These are phyloP conservation scores for Cymbopogon citratus DNA, from an alignment of 176 grass and related monocot genomes.

Conservation along the genomic window DNA sequence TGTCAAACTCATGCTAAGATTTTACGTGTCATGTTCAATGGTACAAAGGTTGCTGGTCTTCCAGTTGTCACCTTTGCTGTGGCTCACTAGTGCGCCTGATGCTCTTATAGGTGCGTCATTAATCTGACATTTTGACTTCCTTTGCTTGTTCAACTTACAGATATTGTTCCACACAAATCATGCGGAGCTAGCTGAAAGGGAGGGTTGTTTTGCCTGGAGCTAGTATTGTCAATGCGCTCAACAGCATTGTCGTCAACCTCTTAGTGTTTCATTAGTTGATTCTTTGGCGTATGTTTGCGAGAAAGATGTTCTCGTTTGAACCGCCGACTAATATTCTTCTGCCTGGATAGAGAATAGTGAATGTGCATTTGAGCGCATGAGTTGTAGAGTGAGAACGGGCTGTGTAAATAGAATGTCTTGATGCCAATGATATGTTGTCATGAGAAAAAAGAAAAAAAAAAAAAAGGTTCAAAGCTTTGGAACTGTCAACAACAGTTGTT, in stretches of 20 bases:
- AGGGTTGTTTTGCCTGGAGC: background rate
- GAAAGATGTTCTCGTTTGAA: slow-evolving; percentile 1
- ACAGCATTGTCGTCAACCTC: slow-evolving; percentile 9
- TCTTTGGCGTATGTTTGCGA: background rate
- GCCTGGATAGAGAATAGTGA: slow-evolving; percentile 9
- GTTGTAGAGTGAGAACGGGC: slow-evolving; percentile 23
- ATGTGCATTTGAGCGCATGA: slow-evolving; percentile 23
- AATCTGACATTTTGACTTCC: slow-evolving; percentile 22
- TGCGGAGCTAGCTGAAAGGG: slow-evolving; percentile 19
- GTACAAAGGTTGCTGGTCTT: background rate
- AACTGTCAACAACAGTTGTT: background rate
- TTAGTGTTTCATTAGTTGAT: slow-evolving; percentile 35
- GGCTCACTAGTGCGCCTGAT: background rate
- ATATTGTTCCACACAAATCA: slow-evolving; percentile 29
- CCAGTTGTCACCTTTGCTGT: background rate
- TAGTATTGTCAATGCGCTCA: slow-evolving; percentile 27
- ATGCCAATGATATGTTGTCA: slow-evolving; percentile 4
- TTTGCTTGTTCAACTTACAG: slow-evolving; percentile 22
- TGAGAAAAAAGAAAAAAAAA: background rate
- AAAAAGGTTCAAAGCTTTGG: slow-evolving; percentile 10
- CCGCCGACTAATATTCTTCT: slow-evolving; percentile 28
- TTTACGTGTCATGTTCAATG: background rate
- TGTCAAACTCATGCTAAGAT: background rate
- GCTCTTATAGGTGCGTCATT: slow-evolving; percentile 1
- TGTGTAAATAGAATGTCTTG: slow-evolving; percentile 37